phyloP scores from a whole-genome alignment of 2,329 filamentous ascomycete species.

The Alternaria ethzedia region DNA sequence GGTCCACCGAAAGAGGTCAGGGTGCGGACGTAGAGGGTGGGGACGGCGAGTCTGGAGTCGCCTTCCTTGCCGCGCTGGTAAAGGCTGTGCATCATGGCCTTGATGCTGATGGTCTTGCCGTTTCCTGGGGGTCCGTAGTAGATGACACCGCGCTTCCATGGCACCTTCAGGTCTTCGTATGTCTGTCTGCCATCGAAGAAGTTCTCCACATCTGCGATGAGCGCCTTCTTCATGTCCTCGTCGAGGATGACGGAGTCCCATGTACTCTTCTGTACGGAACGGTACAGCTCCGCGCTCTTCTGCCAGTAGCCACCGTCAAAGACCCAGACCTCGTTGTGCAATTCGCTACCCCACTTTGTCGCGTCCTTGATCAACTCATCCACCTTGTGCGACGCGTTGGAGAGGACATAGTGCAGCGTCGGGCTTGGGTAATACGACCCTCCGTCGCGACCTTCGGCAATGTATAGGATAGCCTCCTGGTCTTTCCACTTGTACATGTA shows the following conservation, averaged over 20 bases:
- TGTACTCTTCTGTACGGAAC: slow-evolving; percentile 54
- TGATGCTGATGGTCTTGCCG: slow-evolving; percentile 73
- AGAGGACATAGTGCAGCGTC: slow-evolving; percentile 54
- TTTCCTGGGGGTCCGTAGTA: slow-evolving; percentile 71
- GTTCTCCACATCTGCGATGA: slow-evolving; percentile 68
- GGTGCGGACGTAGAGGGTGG: slow-evolving; percentile 63
- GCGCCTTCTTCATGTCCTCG: slow-evolving; percentile 66
- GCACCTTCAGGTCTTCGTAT: slow-evolving; percentile 67
- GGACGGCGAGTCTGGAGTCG: slow-evolving; percentile 53
- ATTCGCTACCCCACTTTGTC: slow-evolving; percentile 60
- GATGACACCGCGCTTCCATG: slow-evolving; percentile 75
- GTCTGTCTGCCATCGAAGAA: slow-evolving; percentile 68
- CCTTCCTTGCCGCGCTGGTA: slow-evolving; percentile 55
- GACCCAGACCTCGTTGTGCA: slow-evolving; percentile 71
- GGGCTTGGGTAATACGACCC: slow-evolving; percentile 38
- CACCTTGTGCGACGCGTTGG: slow-evolving; percentile 38
- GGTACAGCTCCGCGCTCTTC: slow-evolving; percentile 67
- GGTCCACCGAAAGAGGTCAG: slow-evolving; percentile 57
- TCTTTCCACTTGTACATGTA: slow-evolving; percentile 55
- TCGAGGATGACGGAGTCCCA: slow-evolving; percentile 74
- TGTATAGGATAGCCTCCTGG: slow-evolving; percentile 52
- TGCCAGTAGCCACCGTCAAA: slow-evolving; percentile 69
- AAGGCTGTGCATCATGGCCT: slow-evolving; percentile 71
- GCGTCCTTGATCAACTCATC: slow-evolving; percentile 64
- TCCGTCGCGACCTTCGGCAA: slow-evolving; percentile 52